These are phyloP conservation scores for Aspergillus sp. DNA, from an alignment of 2,329 filamentous ascomycete genomes.

Conservation along the genomic window DNA sequence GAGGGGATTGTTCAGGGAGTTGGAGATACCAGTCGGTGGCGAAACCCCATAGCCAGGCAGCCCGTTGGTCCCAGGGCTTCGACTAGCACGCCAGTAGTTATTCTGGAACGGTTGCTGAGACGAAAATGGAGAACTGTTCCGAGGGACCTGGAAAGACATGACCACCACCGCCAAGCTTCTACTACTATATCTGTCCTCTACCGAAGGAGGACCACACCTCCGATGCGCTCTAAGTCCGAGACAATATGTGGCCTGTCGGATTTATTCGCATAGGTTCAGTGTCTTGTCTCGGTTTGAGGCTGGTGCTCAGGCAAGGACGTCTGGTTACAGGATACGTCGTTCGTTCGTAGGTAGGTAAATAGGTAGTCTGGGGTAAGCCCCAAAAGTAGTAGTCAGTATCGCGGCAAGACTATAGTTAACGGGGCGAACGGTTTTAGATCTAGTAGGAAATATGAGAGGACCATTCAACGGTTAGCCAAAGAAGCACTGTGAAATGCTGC, in stretches of 20 bases:
- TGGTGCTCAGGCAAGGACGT: neutral
- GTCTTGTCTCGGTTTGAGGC: neutral
- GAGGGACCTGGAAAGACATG: constrained; percentile 64
- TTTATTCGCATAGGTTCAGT: neutral
- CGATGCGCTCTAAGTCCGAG: neutral
- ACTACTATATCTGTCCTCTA: constrained; percentile 7
- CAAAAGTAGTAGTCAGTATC: neutral
- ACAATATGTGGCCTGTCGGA: neutral
- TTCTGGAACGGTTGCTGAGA: constrained; percentile 67
- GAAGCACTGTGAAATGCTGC: neutral
- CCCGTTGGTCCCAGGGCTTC: constrained; percentile 47
- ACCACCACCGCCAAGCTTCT: constrained; percentile 9
- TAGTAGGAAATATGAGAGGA: neutral
- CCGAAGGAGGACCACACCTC: neutral
- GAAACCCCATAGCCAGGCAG: constrained; percentile 42
- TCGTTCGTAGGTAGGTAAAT: neutral
- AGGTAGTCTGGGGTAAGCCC: neutral
- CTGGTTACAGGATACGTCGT: neutral
- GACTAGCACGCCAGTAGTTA: constrained; percentile 61
- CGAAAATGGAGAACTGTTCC: constrained; percentile 68
- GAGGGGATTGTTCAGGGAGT: constrained; percentile 66
- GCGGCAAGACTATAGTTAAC: neutral
- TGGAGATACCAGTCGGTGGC: constrained; percentile 55
- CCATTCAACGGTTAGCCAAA: neutral
- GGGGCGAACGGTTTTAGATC: neutral